Base-by-base conservation (phyloP, 331 rosid species). In the Ulmus americana region DNA sequence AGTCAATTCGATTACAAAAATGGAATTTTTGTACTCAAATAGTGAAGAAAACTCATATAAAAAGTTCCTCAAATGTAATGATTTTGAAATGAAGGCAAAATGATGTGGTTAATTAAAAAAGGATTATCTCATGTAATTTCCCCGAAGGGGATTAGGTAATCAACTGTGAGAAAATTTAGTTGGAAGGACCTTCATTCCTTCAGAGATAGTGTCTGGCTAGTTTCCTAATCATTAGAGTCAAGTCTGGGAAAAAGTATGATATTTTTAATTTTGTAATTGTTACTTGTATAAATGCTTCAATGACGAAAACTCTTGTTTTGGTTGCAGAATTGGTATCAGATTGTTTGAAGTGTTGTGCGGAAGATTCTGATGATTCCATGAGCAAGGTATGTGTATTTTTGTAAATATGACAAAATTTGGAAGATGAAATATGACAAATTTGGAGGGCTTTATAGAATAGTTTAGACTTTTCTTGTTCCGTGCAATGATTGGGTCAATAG, bases 321-420 rank as follows among this genome's bases (percentile, higher is more conserved):
- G 63, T 67, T 78, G 82, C 86, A 90, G 97, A 85, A 39, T 63
- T 88, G 82, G 86, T 87, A 52, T 74, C 91, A 5, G 90, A 82
- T 42, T 89, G 97, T 77, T 59, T 77, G 51, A 86, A 86, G 74
- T 92, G 98, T 70, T 92, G 98, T 71, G 54, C 91, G 0, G 86
- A 86, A 71, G 98, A 92, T 69, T 92, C 95, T 55, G 59, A 85
- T 70, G 96, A 92, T 70, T 89, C 91, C 65, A 65, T 67, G 40
- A 82, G 83, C 64, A 92, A 86, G 96, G 97, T 91, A 74, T 50
- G 59, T 39, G 6, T 22, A 56, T 39, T 60, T 11, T 42, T 38
- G 14, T 64, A 16, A 13, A 55, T 50, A 35, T 47, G 43, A 28
- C 61, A 28, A 28, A 10, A 50, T 39, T 66, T 59, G 18, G 49